Conservation (phyloP, 257 asterid genomes). For the Datura wrightii region DNA sequence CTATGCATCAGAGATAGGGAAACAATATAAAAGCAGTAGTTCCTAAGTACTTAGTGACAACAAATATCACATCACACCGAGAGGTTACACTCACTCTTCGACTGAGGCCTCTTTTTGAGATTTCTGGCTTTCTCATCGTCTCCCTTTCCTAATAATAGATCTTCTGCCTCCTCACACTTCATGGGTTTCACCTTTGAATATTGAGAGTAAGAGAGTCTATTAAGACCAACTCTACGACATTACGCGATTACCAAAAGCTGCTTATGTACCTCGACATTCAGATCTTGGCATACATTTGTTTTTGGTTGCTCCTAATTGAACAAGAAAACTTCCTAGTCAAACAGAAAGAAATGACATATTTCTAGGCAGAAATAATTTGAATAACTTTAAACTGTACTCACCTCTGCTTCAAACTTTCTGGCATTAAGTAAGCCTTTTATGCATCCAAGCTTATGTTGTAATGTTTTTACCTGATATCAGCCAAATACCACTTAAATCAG, state of each 20-base stretch:
- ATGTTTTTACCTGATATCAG: constrained; percentile 58
- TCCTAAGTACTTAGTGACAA: constrained; percentile 9
- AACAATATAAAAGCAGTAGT: constrained; percentile 27
- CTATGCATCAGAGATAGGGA: constrained; percentile 36
- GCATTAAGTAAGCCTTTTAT: constrained; percentile 59
- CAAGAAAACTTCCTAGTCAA: background rate
- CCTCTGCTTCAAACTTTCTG: constrained; percentile 53
- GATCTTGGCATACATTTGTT: constrained; percentile 33
- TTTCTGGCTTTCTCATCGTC: constrained; percentile 42
- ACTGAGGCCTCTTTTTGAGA: constrained; percentile 41
- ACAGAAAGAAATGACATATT: constrained; percentile 9
- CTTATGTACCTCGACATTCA: constrained; percentile 53
- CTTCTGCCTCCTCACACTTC: constrained; percentile 37
- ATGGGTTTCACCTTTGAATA: constrained; percentile 41
- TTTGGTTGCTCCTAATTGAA: constrained; percentile 46
- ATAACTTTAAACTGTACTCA: constrained; percentile 36
- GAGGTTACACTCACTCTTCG: constrained; percentile 53
- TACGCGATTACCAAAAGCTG: constrained; percentile 1
- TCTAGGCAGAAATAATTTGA: constrained; percentile 20
- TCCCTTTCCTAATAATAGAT: constrained; percentile 37
- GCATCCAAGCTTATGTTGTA: constrained; percentile 77
- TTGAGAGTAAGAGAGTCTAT: constrained; percentile 22
- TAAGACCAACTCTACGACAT: constrained; percentile 18
- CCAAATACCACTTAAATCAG: constrained; percentile 19
- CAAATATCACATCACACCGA: background rate